Evolutionary conservation across 768 basidiomycete genomes (phyloP), one percentile per base, ranked within the genome.

Genomic region (Boletus reticulatus): DNA sequence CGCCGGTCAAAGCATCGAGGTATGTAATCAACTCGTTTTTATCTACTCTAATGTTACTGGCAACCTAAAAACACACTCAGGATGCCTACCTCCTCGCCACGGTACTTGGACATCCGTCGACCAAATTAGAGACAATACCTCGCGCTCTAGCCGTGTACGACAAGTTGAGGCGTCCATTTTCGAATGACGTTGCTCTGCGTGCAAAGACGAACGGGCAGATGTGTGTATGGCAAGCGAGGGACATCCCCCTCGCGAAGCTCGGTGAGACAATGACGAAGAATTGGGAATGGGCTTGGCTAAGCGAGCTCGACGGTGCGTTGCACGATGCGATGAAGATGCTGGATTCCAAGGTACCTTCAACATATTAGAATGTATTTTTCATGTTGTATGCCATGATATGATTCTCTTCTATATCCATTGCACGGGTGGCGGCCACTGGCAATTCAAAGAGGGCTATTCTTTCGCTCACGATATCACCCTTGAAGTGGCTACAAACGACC

Each of bases 241-340:
- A 59, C 36, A 47, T 66, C 1, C 72, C 72, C 53, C 68, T 83
- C 10, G 60, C 72, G 16, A 62, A 74, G 39, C 64, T 85, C 4
- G 76, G 73, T 7, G 64, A 72, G 34, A 66, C 66, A 12, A 66
- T 87, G 24, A 76, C 75, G 17, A 73, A 74, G 62, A 80, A 77
- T 46, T 85, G 83, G 84, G 79, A 82, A 53, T 88, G 86, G 86
- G 68, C 64, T 31, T 71, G 69, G 67, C 22, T 67, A 4, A 60
- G 50, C 34, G 58, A 64, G 1, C 48, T 69, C 24, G 69, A 71
- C 2, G 62, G 19, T 19, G 55, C 53, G 19, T 41, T 68, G 42
- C 39, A 49, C 17, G 62, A 71, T 22, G 58, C 69, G 19, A 20
- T 48, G 43, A 52, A 17, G 12, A 55, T 64, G 47, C 27, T 68